These are phyloP conservation scores for Rauvolfia tetraphylla DNA, from an alignment of 257 asterid species.

Conservation along the genomic window DNA sequence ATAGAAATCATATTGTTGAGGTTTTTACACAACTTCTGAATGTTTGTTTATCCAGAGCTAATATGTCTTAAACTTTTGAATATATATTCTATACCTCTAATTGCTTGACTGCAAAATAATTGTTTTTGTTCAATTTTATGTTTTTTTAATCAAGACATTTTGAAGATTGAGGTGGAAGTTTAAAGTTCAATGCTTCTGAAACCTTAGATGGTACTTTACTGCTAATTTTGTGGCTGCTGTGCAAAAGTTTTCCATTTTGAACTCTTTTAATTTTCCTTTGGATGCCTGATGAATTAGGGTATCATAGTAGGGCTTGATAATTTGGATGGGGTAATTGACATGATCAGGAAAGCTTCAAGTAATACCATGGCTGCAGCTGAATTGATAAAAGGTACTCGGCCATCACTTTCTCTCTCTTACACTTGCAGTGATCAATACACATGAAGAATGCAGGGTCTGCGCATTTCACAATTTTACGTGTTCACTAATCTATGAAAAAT, in stretches of 20 bases:
- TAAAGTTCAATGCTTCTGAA: not conserved
- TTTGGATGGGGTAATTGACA: conserved; percentile 66
- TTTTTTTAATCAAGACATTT: not conserved
- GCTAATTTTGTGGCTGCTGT: too few species aligned
- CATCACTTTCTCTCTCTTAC: too few species aligned
- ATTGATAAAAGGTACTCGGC: conserved; percentile 62
- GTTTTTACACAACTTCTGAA: conserved; percentile 32
- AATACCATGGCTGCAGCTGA: conserved; percentile 53
- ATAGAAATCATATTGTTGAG: conserved; percentile 91
- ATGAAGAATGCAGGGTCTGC: too few species aligned
- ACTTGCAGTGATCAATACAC: too few species aligned
- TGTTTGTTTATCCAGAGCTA: not conserved
- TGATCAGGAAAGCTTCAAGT: conserved; percentile 73
- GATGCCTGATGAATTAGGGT: conserved; percentile 54
- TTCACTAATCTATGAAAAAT: not conserved
- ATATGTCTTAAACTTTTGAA: not conserved
- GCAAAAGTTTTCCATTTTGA: not conserved
- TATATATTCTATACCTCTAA: not conserved
- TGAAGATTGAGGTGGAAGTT: not conserved
- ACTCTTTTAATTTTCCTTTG: not conserved
- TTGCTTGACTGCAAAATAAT: not conserved
- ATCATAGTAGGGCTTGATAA: conserved; percentile 79
- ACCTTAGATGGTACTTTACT: not conserved
- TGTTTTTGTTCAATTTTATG: not conserved
- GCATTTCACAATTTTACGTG: not conserved